phyloP scores from a whole-genome alignment of 169 alveolate species.

The Cryptosporidium ubiquitum region DNA sequence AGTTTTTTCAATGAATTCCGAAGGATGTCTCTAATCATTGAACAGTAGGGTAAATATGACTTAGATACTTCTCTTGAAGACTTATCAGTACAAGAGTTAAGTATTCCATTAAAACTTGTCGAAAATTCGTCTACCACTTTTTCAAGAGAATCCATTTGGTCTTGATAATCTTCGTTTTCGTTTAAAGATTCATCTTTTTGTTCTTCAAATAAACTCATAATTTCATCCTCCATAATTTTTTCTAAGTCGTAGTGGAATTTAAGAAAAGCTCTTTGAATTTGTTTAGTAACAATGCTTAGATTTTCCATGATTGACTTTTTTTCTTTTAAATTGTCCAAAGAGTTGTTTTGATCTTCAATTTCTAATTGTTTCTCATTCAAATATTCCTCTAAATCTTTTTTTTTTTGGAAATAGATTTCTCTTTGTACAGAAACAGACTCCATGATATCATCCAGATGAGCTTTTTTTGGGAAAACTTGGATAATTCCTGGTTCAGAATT shows the following conservation, averaged over 20 bases:
- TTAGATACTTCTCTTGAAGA: slow-evolving; percentile 17
- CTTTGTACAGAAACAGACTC: slow-evolving; percentile 12
- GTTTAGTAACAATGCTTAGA: neutral
- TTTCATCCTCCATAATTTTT: slow-evolving; percentile 7
- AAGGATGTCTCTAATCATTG: neutral
- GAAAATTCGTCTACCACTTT: slow-evolving; percentile 4
- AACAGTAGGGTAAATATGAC: slow-evolving; percentile 49
- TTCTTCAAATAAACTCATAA: slow-evolving; percentile 5
- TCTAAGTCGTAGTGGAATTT: slow-evolving; percentile 12
- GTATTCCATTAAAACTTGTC: neutral
- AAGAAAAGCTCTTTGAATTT: slow-evolving; percentile 2
- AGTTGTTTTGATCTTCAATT: neutral
- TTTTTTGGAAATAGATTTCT: neutral
- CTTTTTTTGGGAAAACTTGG: neutral
- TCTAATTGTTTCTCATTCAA: neutral
- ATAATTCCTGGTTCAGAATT: neutral
- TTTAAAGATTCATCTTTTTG: neutral
- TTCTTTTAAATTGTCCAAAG: neutral
- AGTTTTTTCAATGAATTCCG: neutral
- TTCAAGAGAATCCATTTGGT: slow-evolving; percentile 11
- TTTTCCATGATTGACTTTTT: neutral
- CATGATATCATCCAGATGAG: neutral
- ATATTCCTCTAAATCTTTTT: neutral
- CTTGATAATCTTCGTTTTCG: neutral
- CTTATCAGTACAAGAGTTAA: neutral